Base-by-base conservation (phyloP, 129 eudicot species). In the Apium graveolens region DNA sequence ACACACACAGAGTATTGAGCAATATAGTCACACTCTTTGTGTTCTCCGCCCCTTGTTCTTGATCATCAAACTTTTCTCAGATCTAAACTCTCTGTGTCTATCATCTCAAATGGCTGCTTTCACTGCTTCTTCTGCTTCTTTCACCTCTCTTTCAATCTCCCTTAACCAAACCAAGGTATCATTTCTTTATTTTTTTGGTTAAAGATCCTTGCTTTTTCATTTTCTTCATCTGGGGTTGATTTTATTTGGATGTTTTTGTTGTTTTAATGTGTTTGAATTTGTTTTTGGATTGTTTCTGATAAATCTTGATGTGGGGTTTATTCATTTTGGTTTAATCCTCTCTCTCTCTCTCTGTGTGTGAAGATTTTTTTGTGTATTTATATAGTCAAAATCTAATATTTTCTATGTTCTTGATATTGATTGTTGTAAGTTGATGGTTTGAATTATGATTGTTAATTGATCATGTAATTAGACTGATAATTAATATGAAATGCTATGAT, bases 51-150 rank as follows among this genome's bases (percentile, higher is more conserved):
- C 97, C 87, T 71, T 43, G 37, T 70, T 48, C 55, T 81, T 65
- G 62, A 17, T 78, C 57, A 76, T 21, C 1, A 69, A 37, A 11
- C 8, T 55, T 49, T 17, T 76, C 77, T 81, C 78, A 81, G 81
- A 85, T 85, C 83, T 81, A 81, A 17, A 0, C 39, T 31, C 7
- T 37, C 42, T 60, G 77, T 86, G 41, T 38, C 41, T 38, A 38
- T 38, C 41, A 38, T 2, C 81, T 81, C 86, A 66, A 78, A 92
- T 92, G 97, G 97, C 97, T 69, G 82, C 92, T 70, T 14, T 89
- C 39, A 57, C 90, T 2, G 92, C 88, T 83, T 83, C 92, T 32
- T 77, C 83, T 8, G 11, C 81, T 60, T 76, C 86, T 34, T 80
- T 86, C 74, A 80, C 90, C 68, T 80, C 51, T 31, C 21, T 65